A percentile compares a stretch with the other conserved stretches of the same genome.
Conservation (phyloP, 345 rosid genomes). For the Sapria himalayana region DNA sequence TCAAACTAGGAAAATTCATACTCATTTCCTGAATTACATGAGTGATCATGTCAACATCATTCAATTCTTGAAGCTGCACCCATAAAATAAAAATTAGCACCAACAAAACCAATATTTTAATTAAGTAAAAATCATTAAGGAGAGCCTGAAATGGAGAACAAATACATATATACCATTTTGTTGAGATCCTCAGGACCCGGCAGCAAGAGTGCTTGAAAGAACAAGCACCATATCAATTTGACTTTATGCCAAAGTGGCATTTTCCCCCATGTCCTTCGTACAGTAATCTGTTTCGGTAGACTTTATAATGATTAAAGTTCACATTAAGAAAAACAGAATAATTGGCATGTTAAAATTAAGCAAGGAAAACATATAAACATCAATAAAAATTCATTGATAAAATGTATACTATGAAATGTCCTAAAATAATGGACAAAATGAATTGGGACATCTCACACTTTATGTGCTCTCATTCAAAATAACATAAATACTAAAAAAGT, state of each 20-base stretch:
- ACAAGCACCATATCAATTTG: slow-evolving; percentile 39
- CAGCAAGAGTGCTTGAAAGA: slow-evolving; percentile 65
- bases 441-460: too few relatives aligned
- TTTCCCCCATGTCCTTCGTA: slow-evolving; percentile 59
- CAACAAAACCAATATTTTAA: not conserved
- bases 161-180: slow-evolving; percentile 51
- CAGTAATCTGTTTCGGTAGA: slow-evolving; percentile 38
- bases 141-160: slow-evolving; percentile 1
- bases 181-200: slow-evolving; percentile 58
- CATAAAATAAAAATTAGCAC: slow-evolving; percentile 6
- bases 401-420: too few relatives aligned
- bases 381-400: too few relatives aligned
- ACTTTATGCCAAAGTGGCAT: slow-evolving; percentile 86
- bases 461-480: too few relatives aligned
- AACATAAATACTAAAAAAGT: too few relatives aligned
- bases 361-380: too few relatives aligned
- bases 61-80: slow-evolving; percentile 74
- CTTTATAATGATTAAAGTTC: too few relatives aligned
- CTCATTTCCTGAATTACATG: slow-evolving; percentile 97
- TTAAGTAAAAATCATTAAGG: not conserved
- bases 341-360: too few relatives aligned
- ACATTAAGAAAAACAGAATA: too few relatives aligned
- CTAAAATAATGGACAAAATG: too few relatives aligned
- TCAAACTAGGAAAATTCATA: slow-evolving; percentile 80
- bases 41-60: slow-evolving; percentile 83